These are phyloP conservation scores for Luffa acutangula DNA, from an alignment of 306 rosid genomes.

Conservation along the genomic window DNA sequence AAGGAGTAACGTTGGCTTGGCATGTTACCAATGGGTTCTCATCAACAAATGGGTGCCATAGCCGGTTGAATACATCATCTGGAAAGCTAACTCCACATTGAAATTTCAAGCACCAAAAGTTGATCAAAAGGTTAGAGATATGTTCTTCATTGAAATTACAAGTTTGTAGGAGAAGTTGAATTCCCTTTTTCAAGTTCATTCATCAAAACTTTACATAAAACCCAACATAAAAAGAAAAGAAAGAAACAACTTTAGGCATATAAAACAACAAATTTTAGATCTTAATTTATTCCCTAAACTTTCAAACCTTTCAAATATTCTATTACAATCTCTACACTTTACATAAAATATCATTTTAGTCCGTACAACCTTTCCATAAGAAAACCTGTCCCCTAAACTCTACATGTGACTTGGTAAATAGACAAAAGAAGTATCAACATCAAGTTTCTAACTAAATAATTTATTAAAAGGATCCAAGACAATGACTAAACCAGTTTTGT, in stretches of 20 bases:
- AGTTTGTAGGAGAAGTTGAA: neutral
- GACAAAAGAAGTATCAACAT: neutral
- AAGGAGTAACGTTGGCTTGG: conserved; percentile 30
- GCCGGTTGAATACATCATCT: conserved; percentile 72
- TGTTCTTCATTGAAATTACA: neutral
- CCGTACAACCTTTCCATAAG: neutral
- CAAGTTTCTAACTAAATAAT: neutral
- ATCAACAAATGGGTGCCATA: conserved; percentile 67
- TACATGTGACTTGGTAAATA: neutral
- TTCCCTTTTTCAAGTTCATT: neutral
- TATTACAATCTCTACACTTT: neutral
- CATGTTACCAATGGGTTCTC: conserved; percentile 30
- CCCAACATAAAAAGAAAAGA: neutral
- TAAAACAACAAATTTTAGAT: neutral
- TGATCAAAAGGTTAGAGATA: neutral
- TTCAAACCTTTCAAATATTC: neutral
- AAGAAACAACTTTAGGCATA: neutral
- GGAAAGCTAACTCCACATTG: conserved; percentile 48
- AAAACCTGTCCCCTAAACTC: neutral
- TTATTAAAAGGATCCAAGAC: neutral
- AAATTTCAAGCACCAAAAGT: conserved; percentile 8
- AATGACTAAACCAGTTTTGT: neutral
- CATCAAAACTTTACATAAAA: neutral
- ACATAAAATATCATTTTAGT: neutral
- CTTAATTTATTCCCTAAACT: neutral